Conservation (phyloP, 1,284 basidiomycete genomes). For the Fistulina hepatica region DNA sequence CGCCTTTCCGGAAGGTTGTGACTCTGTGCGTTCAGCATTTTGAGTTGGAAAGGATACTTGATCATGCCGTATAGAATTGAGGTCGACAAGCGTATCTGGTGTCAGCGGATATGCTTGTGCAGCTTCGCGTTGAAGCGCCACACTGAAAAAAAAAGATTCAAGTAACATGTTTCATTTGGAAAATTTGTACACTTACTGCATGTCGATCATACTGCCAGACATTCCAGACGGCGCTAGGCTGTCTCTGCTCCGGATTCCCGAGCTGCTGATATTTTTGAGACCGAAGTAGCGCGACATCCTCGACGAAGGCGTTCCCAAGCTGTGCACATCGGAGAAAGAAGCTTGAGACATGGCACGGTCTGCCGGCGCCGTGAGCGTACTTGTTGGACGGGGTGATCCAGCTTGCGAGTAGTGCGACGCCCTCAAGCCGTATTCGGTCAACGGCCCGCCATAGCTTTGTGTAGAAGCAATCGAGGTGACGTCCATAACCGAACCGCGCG, state of each 20-base stretch:
- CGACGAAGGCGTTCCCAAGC: slow-evolving; percentile 55
- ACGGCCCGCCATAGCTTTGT: slow-evolving; percentile 37
- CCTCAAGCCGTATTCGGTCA: slow-evolving; percentile 43
- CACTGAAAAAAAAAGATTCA: slow-evolving; percentile 40
- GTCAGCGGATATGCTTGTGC: slow-evolving; percentile 24
- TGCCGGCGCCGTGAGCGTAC: slow-evolving; percentile 49
- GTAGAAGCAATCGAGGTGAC: slow-evolving; percentile 60
- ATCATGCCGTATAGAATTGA: slow-evolving; percentile 37
- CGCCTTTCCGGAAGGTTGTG: slow-evolving; percentile 31
- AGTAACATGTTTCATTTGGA: slow-evolving; percentile 5
- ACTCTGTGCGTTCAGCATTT: slow-evolving; percentile 19
- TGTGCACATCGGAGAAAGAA: slow-evolving; percentile 69
- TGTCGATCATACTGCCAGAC: slow-evolving; percentile 82
- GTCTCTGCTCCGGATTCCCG: slow-evolving; percentile 67
- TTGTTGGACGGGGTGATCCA: slow-evolving; percentile 48
- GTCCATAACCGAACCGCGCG: slow-evolving; percentile 55
- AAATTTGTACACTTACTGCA: slow-evolving; percentile 62
- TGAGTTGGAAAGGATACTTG: slow-evolving; percentile 43
- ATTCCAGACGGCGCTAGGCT: slow-evolving; percentile 70
- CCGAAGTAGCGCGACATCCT: slow-evolving; percentile 74
- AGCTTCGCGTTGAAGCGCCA: slow-evolving; percentile 60
- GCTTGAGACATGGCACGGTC: slow-evolving; percentile 62
- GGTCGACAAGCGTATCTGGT: slow-evolving; percentile 31
- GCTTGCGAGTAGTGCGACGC: slow-evolving; percentile 50
- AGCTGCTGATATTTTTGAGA: slow-evolving; percentile 64